phyloP scores from a whole-genome alignment of 768 basidiomycete genomes.

The Suillus weaverae region DNA sequence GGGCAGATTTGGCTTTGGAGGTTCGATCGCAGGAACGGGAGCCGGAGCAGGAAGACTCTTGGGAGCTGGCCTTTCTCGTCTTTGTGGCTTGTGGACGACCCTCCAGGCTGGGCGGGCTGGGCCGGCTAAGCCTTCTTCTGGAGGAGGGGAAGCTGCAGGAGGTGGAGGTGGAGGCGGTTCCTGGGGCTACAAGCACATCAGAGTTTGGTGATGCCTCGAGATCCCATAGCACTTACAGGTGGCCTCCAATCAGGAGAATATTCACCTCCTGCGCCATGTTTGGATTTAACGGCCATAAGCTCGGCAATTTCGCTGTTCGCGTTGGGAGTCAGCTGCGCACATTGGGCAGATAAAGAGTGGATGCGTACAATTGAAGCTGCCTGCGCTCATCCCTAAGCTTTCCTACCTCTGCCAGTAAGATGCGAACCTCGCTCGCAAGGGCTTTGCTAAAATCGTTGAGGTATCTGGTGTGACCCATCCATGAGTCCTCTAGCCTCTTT shows the following conservation, averaged over 20 bases:
- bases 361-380: constrained; percentile 53
- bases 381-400: constrained; percentile 60
- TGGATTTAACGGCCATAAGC: constrained; percentile 79
- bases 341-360: not conserved
- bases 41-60: constrained; percentile 43
- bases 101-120: constrained; percentile 75
- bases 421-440: constrained; percentile 60
- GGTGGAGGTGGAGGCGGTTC: constrained; percentile 39
- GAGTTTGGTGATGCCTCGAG: constrained; percentile 1
- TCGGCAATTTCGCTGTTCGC: constrained; percentile 74
- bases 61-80: constrained; percentile 45
- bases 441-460: constrained; percentile 65
- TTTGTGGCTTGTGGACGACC: constrained; percentile 63
- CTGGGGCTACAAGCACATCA: constrained; percentile 27
- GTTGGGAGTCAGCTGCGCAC: not conserved
- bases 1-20: constrained; percentile 56
- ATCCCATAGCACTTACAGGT: constrained; percentile 39
- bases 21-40: constrained; percentile 39
- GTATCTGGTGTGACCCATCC: constrained; percentile 36
- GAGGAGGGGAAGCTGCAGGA: constrained; percentile 43
- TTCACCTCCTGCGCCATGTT: constrained; percentile 78
- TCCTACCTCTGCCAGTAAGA: constrained; percentile 59
- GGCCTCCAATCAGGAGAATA: constrained; percentile 76
- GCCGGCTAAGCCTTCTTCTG: constrained; percentile 45
- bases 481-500: constrained; percentile 10